phyloP scores from a whole-genome alignment of 1,139 yeast species.

The Candida sanyaensis region DNA sequence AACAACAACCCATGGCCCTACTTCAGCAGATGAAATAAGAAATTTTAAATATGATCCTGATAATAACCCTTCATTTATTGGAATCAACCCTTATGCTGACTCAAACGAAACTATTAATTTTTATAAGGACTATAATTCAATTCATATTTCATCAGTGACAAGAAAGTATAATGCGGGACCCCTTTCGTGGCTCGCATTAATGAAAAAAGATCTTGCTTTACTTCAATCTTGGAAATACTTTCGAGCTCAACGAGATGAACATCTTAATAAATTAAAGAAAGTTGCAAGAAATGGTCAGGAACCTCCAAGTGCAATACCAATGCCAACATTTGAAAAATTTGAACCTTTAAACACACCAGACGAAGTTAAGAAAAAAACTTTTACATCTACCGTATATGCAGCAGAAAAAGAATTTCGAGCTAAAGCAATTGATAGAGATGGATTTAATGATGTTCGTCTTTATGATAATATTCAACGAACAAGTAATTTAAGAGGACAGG shows the following conservation, averaged over 20 bases:
- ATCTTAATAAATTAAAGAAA: not conserved
- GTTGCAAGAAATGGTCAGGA: not conserved
- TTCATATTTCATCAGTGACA: constrained; percentile 22
- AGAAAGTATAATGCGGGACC: constrained; percentile 39
- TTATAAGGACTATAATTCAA: constrained; percentile 31
- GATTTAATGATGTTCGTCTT: constrained; percentile 27
- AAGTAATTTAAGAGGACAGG: constrained; percentile 5
- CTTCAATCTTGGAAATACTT: constrained; percentile 18
- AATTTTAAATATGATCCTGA: constrained; percentile 11
- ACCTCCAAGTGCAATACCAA: not conserved
- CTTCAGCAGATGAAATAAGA: constrained; percentile 2
- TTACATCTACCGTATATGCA: constrained; percentile 3
- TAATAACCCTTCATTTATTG: constrained; percentile 22
- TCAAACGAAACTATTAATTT: constrained; percentile 30
- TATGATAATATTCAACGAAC: constrained; percentile 20
- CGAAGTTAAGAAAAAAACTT: not conserved
- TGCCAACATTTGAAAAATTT: not conserved
- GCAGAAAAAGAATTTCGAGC: constrained; percentile 22
- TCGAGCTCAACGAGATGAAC: not conserved
- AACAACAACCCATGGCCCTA: not conserved
- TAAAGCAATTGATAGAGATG: constrained; percentile 31
- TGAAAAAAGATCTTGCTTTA: constrained; percentile 35
- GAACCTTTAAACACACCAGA: not conserved
- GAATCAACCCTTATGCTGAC: constrained; percentile 30
- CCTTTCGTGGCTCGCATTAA: constrained; percentile 40